Evolutionary conservation across 164 flowering plant species (phyloP).

Genomic region (Annona cherimola): DNA sequence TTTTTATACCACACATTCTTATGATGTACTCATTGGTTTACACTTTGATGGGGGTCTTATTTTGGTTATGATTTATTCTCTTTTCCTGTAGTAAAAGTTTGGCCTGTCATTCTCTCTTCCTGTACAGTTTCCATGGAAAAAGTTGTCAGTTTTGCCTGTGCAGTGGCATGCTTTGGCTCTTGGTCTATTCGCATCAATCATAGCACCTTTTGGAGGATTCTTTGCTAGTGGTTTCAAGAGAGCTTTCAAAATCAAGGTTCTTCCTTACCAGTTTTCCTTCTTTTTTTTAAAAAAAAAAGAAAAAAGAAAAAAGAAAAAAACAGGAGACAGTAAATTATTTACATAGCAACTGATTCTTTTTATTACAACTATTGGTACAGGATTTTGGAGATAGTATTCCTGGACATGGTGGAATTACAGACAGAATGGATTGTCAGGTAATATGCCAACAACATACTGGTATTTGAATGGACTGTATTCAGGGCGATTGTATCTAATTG

Average conservation of each 20-base stretch:
- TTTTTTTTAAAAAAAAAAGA: background rate
- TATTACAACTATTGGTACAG: conserved; percentile 27
- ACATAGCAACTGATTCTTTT: background rate
- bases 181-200: conserved; percentile 89
- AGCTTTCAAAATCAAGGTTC: conserved; percentile 94
- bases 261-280: background rate
- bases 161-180: conserved; percentile 90
- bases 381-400: conserved; percentile 99
- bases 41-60: background rate
- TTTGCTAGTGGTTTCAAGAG: conserved; percentile 98
- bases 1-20: no score
- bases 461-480: background rate
- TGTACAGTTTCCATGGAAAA: conserved; percentile 83
- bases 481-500: no score
- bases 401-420: conserved; percentile 99
- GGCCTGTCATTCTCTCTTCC: background rate
- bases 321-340: no score
- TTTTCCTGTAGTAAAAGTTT: no score
- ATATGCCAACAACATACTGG: conserved; percentile 1
- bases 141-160: conserved; percentile 67
- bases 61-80: no score
- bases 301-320: background rate
- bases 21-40: background rate
- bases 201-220: conserved; percentile 99
- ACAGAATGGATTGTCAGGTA: conserved; percentile 99